These are phyloP conservation scores for Phialophora macrospora DNA, from an alignment of 2,329 filamentous ascomycete genomes.

Conservation along the genomic window DNA sequence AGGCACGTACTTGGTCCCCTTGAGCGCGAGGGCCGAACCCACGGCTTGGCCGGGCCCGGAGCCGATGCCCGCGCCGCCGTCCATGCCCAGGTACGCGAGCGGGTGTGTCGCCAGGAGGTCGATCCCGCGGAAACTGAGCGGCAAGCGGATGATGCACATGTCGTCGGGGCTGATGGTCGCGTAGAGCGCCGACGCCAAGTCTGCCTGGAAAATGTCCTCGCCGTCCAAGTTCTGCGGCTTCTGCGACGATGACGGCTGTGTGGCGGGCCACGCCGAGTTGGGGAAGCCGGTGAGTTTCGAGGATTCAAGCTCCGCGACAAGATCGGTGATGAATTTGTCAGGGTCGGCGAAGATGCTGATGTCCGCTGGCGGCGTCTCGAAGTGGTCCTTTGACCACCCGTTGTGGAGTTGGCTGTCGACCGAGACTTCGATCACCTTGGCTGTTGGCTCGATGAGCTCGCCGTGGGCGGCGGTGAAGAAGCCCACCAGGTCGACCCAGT, in stretches of 20 bases:
- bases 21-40: slow-evolving; percentile 10
- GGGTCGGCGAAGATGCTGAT: slow-evolving; percentile 17
- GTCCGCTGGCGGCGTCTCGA: slow-evolving; percentile 10
- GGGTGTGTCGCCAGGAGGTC: slow-evolving; percentile 13
- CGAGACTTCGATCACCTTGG: slow-evolving; percentile 10
- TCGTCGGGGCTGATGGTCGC: slow-evolving; percentile 10
- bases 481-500: slow-evolving; percentile 15
- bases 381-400: slow-evolving; percentile 17
- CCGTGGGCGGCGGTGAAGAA: slow-evolving; percentile 11
- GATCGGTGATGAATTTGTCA: slow-evolving; percentile 16
- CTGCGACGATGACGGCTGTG: slow-evolving; percentile 8
- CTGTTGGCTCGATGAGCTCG: slow-evolving; percentile 1
- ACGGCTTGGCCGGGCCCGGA: slow-evolving; percentile 12
- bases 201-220: slow-evolving; percentile 14
- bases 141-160: slow-evolving; percentile 16
- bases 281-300: slow-evolving; percentile 5
- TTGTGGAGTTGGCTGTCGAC: slow-evolving; percentile 15
- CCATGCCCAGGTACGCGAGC: slow-evolving; percentile 15
- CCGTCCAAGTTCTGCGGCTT: slow-evolving; percentile 12
- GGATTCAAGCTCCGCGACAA: slow-evolving; percentile 11
- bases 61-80: slow-evolving; percentile 8
- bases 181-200: slow-evolving; percentile 14
- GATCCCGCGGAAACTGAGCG: slow-evolving; percentile 15
- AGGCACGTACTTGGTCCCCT: slow-evolving; percentile 13
- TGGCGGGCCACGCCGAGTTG: slow-evolving; percentile 10